Evolutionary conservation across 176 grass and related monocot genomes (phyloP).

Genomic region (Phoenix dactylifera): DNA sequence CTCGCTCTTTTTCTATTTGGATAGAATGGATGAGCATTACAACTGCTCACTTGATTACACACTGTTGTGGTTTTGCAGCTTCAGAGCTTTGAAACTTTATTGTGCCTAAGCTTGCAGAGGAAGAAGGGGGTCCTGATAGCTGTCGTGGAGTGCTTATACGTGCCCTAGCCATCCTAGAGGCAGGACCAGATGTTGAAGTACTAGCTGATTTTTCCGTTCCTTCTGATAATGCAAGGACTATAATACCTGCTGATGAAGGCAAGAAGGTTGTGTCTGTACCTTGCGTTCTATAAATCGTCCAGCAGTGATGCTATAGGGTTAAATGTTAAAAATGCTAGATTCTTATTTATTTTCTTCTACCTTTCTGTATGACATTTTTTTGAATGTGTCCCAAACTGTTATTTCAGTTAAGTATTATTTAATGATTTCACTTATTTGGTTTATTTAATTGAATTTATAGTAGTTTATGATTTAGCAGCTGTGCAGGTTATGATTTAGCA

Average conservation of each 20-base stretch:
- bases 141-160: conserved; percentile 90
- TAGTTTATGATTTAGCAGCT: too few species aligned
- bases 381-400: too few species aligned
- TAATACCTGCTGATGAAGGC: conserved; percentile 30
- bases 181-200: conserved; percentile 66
- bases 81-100: conserved; percentile 81
- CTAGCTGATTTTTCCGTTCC: conserved; percentile 74
- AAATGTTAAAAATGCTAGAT: too few species aligned
- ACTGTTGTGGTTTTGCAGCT: conserved; percentile 47
- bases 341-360: too few species aligned
- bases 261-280: conserved; percentile 35
- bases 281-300: neutral
- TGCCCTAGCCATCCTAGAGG: conserved; percentile 88
- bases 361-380: too few species aligned
- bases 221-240: conserved; percentile 19
- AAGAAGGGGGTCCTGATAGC: conserved; percentile 54
- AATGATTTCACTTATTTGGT: too few species aligned
- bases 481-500: too few species aligned
- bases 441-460: too few species aligned
- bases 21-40: neutral
- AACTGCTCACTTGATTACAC: neutral
- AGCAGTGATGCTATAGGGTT: too few species aligned
- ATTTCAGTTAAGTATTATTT: too few species aligned
- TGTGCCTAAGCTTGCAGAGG: conserved; percentile 67
- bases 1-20: neutral